Evolutionary conservation across 176 grass and related monocot genomes (phyloP), one percentile per base, ranked within the genome.

Genomic region (Ananas comosus): DNA sequence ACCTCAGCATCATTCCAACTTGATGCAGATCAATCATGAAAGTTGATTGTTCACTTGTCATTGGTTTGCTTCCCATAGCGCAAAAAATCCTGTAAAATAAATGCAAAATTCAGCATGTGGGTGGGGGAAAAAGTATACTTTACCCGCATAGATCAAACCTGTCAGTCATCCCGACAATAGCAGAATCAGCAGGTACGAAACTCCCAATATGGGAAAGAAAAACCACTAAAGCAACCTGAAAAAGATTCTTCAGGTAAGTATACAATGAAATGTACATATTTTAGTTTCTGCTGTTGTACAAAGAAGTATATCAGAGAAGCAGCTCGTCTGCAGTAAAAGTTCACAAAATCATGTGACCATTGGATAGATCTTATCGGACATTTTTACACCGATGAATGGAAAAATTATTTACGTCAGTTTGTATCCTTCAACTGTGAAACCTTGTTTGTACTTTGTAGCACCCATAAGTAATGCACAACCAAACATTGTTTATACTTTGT

Each of bases 21-120:
- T 97, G 89, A 90, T 97, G 93, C 74, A 97, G 82, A 76, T 97
- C 93, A 48, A 92, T 87, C 93, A 97, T 92, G 77, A 97, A 97
- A 52, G 89, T 90, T 67, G 93, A 97, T 69, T 92, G 93, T 54
- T 92, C 86, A 25, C 79, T 80, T 77, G 89, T 97, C 84, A 90
- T 92, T 53, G 84, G 83, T 75, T 97, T 97, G 74, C 77, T 92
- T 70, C 93, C 93, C 89, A 79, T 90, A 65, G 84, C 89, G 87
- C 89, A 97, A 77, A 97, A 90, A 80, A 97, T 92, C 82, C 89
- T 97, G 68, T 50, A 80, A 81, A 73, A 23, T 0, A 58, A 78
- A 76, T 71, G 11, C 54, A 12, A 65, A 25, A 51, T 16, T 65
- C 18, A 7, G n/a, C 27, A 59, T 77, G 4, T 50, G 7, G 10